Evolutionary conservation across 1,284 basidiomycete genomes (phyloP), one percentile per base, ranked within the genome.

Genomic region (Ganoderma lucidum): DNA sequence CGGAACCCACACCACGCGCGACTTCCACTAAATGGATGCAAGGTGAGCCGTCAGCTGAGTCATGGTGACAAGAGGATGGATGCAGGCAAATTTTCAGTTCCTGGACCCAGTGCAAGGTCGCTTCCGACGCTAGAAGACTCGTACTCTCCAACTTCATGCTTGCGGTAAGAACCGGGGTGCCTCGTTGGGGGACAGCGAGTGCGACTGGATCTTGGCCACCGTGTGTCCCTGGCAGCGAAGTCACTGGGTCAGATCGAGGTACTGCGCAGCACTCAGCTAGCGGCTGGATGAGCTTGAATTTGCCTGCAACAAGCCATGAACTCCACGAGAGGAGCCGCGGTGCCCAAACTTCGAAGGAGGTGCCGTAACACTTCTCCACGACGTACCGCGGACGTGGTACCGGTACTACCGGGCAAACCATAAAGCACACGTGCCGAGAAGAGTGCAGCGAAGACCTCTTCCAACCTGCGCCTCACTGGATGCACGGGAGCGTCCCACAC

Each of bases 41-140:
- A 17, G 59, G 10, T 17, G 44, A 6, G 8, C 37, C 41, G 60
- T 70, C 69, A 70, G 69, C 63, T 70, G 69, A 67, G 66, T 10
- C 28, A 2, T 15, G 28, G 58, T n/a, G 0, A 19, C 58, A 60
- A 19, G 9, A 58, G 56, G 23, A n/a, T 28, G 35, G 35, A 10
- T 9, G 10, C 45, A 48, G 19, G 39, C n/a, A 60, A 23, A 60
- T 37, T n/a, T n/a, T 60, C 58, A 6, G 58, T 48, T 48, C 45
- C 45, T 28, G 48, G 23, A 51, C 23, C 23, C 48, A 28, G 48
- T 51, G 48, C 23, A 51, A 28, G 23, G 23, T 15, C 28, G 28
- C 51, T 53, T 53, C 53, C 5, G 15, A 17, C 35, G 30, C 30
- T 14, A 14, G 10, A 3, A 15, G 23, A 48, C 17, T 48, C 5